phyloP scores from a whole-genome alignment of 306 rosid species.

The Canavalia gladiata region DNA sequence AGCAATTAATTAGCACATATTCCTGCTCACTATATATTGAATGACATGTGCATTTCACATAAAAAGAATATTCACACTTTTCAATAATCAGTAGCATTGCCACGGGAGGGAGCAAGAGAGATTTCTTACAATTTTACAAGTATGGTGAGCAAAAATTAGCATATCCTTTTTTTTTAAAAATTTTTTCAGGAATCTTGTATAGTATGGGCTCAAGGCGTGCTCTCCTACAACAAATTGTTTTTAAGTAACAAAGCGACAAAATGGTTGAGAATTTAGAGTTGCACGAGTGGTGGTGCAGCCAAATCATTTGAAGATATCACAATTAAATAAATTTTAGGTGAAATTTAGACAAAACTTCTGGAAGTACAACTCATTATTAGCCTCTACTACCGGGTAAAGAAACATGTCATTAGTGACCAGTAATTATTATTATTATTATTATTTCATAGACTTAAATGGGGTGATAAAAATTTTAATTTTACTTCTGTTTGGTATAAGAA shows the following conservation, averaged over 20 bases:
- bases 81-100: constrained; percentile 29
- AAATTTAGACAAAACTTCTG: constrained; percentile 53
- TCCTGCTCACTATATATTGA: constrained; percentile 53
- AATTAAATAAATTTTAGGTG: constrained; percentile 36
- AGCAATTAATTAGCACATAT: constrained; percentile 52
- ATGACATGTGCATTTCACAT: constrained; percentile 55
- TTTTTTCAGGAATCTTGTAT: constrained; percentile 47
- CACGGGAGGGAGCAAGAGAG: constrained; percentile 36
- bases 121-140: constrained; percentile 44
- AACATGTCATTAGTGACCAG: not conserved
- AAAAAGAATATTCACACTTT: constrained; percentile 54
- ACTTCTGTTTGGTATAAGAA: not conserved
- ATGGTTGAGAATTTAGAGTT: constrained; percentile 51
- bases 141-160: constrained; percentile 18
- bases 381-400: constrained; percentile 12
- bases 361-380: constrained; percentile 24
- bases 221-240: constrained; percentile 27
- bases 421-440: not conserved
- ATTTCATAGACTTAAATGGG: not conserved
- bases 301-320: constrained; percentile 46
- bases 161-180: not conserved
- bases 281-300: constrained; percentile 69
- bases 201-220: constrained; percentile 42
- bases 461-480: not conserved
- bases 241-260: constrained; percentile 50